Evolutionary conservation across 148 eudicot species (phyloP).

Genomic region (Chenopodium formosanum): DNA sequence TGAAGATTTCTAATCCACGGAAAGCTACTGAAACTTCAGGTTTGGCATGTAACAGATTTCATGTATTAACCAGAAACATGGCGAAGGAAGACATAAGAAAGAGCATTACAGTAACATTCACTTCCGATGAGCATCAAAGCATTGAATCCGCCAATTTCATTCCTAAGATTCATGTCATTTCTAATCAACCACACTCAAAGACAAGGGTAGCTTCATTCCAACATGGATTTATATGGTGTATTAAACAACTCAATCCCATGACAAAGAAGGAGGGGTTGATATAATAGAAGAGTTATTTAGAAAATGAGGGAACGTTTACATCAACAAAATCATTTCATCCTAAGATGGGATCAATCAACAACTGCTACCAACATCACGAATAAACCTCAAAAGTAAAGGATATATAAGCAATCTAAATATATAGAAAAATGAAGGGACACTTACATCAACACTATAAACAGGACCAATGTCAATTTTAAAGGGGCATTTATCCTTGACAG

Average conservation of each 20-base stretch:
- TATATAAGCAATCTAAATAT: background rate
- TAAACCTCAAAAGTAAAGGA: background rate
- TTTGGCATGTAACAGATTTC: background rate
- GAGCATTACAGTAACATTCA: background rate
- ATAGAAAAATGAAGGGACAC: conserved; percentile 5
- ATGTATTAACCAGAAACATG: background rate
- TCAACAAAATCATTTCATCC: background rate
- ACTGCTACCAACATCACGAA: background rate
- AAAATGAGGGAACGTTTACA: no score
- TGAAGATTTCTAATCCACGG: background rate
- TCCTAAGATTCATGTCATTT: no score
- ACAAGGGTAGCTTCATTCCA: no score
- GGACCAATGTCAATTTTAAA: conserved; percentile 97
- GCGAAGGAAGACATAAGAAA: no score
- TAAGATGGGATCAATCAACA: background rate
- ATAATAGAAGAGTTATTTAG: background rate
- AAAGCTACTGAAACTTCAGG: background rate
- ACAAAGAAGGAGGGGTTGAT: background rate
- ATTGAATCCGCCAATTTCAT: no score
- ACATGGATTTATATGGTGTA: no score
- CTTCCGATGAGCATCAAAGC: background rate
- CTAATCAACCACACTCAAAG: no score
- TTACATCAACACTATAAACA: conserved; percentile 88
- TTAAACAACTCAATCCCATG: background rate
- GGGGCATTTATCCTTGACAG: conserved; percentile 85